These are phyloP conservation scores for Pseudocohnilembus persalinus DNA, from an alignment of 169 alveolate genomes.

Conservation along the genomic window DNA sequence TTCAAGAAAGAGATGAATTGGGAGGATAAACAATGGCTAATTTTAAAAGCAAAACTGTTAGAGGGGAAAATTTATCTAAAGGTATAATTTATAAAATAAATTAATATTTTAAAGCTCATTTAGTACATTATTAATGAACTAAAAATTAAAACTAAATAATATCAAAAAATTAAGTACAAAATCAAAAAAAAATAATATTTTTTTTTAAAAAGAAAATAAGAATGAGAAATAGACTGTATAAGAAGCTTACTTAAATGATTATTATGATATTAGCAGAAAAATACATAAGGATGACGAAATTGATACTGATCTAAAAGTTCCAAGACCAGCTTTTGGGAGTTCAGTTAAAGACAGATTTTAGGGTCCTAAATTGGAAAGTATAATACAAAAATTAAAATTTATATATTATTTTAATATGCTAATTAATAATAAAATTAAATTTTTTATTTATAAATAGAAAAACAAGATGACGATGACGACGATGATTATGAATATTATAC, in stretches of 20 bases:
- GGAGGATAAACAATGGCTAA: neutral
- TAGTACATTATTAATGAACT: neutral
- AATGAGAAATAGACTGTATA: neutral
- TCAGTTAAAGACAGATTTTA: slow-evolving; percentile 9
- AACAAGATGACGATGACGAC: slow-evolving; percentile 3
- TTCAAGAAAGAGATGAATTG: slow-evolving; percentile 8
- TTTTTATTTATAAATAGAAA: neutral
- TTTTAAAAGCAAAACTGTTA: slow-evolving; percentile 1
- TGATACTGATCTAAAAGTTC: slow-evolving; percentile 4
- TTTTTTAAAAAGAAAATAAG: too few species aligned
- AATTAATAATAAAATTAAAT: neutral
- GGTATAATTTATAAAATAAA: neutral
- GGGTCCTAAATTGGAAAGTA: neutral
- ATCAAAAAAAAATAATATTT: too few species aligned
- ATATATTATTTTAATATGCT: neutral
- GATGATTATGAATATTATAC: slow-evolving; percentile 9
- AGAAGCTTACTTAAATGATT: slow-evolving; percentile 4
- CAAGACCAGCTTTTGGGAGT: slow-evolving; percentile 11
- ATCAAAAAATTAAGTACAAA: neutral
- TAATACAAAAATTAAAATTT: too few species aligned
- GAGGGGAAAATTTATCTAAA: neutral
- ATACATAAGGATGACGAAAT: slow-evolving; percentile 23
- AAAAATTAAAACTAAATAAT: neutral
- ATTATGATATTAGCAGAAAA: slow-evolving; percentile 14
- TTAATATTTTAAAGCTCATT: too few species aligned